Percentiles rank a stretch among this genome's conserved stretches.
Conservation (phyloP, 2,329 filamentous ascomycete species). For the Xylaria sp. region DNA sequence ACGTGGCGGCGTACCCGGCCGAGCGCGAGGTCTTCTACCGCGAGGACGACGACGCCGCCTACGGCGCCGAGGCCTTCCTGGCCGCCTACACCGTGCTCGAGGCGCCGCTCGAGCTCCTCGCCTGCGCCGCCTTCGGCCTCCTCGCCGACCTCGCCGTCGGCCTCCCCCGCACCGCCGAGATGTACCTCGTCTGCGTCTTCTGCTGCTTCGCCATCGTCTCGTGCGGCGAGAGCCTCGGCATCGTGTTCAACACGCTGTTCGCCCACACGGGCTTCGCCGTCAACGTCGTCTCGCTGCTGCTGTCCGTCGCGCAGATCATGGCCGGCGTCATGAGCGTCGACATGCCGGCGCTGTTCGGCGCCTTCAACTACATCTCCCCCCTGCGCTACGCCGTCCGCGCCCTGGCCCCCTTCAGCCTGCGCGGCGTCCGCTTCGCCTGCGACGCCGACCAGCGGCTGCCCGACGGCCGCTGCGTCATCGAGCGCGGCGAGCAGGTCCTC, state of each 20-base stretch:
- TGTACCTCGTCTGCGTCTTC: constrained; percentile 70
- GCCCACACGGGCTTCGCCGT: constrained; percentile 75
- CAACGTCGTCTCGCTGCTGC: constrained; percentile 69
- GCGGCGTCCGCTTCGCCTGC: constrained; percentile 66
- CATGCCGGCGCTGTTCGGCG: constrained; percentile 67
- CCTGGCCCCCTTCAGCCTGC: constrained; percentile 66
- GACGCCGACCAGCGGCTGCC: constrained; percentile 60
- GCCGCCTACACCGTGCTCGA: constrained; percentile 71
- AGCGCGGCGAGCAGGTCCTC: constrained; percentile 68
- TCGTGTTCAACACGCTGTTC: constrained; percentile 80
- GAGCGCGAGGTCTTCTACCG: constrained; percentile 78
- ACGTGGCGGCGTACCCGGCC: constrained; percentile 72
- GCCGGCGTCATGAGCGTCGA: constrained; percentile 71
- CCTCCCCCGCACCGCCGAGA: constrained; percentile 61
- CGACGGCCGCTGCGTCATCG: constrained; percentile 64
- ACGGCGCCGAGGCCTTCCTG: constrained; percentile 72
- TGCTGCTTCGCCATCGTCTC: constrained; percentile 73
- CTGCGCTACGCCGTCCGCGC: constrained; percentile 71
- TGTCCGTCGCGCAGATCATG: constrained; percentile 73
- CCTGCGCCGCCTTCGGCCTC: constrained; percentile 66
- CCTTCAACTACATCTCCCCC: constrained; percentile 72
- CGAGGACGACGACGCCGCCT: constrained; percentile 74
- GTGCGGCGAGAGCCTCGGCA: constrained; percentile 75
- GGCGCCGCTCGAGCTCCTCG: constrained; percentile 70
- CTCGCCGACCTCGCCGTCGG: constrained; percentile 67